These are phyloP conservation scores for Daldinia grandis DNA, from an alignment of 495 filamentous ascomycete genomes.

Conservation along the genomic window DNA sequence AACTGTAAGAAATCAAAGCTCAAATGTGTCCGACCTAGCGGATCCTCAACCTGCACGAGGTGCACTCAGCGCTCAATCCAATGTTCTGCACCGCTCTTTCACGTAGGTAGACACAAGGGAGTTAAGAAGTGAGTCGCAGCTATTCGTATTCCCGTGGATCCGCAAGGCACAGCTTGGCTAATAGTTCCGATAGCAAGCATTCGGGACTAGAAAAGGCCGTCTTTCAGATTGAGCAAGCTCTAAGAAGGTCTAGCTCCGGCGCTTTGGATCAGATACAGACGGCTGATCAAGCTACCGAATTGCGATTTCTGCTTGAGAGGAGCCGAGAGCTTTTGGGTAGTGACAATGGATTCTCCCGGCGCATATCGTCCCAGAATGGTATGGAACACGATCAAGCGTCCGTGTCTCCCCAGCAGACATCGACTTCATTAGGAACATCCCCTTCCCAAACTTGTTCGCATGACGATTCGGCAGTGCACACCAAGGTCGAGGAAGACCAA, in stretches of 20 bases:
- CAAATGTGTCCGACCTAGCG: conserved; percentile 64
- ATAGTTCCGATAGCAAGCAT: conserved; percentile 63
- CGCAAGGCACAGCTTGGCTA: conserved; percentile 14
- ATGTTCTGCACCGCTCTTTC: conserved; percentile 73
- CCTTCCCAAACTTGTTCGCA: conserved; percentile 44
- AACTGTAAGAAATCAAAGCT: conserved; percentile 74
- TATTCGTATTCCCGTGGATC: neutral
- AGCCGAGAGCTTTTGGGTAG: conserved; percentile 52
- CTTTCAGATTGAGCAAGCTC: conserved; percentile 75
- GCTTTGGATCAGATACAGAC: conserved; percentile 56
- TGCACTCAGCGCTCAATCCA: conserved; percentile 66
- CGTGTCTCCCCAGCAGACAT: conserved; percentile 41
- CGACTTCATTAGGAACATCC: conserved; percentile 44
- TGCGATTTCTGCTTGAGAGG: conserved; percentile 64
- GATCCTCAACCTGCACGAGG: conserved; percentile 64
- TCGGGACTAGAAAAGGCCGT: conserved; percentile 77
- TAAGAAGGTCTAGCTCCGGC: conserved; percentile 66
- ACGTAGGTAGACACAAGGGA: conserved; percentile 75
- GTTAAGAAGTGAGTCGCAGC: conserved; percentile 71
- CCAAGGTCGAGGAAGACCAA: conserved; percentile 52
- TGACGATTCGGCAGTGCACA: conserved; percentile 34
- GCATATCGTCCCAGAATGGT: conserved; percentile 27
- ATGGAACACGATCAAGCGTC: conserved; percentile 35
- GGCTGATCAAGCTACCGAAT: conserved; percentile 62
- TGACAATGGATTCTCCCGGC: conserved; percentile 29